These are phyloP conservation scores for Ophiostoma australiae DNA, from an alignment of 2,329 filamentous ascomycete genomes.

Conservation along the genomic window DNA sequence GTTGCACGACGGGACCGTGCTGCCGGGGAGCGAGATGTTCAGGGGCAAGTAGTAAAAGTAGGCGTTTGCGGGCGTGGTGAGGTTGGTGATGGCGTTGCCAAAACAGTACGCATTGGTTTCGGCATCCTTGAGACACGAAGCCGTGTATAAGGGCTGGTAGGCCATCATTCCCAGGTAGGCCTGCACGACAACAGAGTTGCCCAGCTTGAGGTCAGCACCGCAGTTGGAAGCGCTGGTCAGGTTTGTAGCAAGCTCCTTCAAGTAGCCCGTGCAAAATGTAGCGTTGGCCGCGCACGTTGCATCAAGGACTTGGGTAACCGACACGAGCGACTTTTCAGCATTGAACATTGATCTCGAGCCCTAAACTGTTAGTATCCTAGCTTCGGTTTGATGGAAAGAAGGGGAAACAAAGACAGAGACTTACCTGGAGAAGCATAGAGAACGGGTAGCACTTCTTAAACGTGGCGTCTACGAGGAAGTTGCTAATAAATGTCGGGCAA, in stretches of 20 bases:
- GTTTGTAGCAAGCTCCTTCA: constrained; percentile 60
- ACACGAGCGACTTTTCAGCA: constrained; percentile 63
- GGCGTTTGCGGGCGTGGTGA: constrained; percentile 61
- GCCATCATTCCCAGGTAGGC: constrained; percentile 71
- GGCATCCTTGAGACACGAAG: constrained; percentile 70
- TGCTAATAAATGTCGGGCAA: constrained; percentile 64
- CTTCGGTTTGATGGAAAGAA: neutral
- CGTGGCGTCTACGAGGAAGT: constrained; percentile 59
- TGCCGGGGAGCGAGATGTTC: constrained; percentile 63
- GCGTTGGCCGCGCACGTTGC: constrained; percentile 67
- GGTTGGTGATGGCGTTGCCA: constrained; percentile 76
- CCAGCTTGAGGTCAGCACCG: constrained; percentile 60
- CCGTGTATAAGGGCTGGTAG: constrained; percentile 73
- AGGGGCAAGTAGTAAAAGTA: constrained; percentile 85
- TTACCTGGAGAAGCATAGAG: constrained; percentile 56
- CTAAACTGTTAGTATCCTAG: constrained; percentile 39
- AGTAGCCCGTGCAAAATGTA: constrained; percentile 58
- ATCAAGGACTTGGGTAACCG: constrained; percentile 73
- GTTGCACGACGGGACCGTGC: constrained; percentile 68
- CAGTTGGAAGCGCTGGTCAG: constrained; percentile 63
- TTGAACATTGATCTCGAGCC: constrained; percentile 83
- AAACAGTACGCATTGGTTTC: constrained; percentile 69
- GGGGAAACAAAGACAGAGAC: constrained; percentile 39
- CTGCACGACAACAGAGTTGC: constrained; percentile 66
- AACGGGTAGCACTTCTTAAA: constrained; percentile 76